These are phyloP conservation scores for Heritiera littoralis DNA, from an alignment of 345 rosid genomes.

Conservation along the genomic window DNA sequence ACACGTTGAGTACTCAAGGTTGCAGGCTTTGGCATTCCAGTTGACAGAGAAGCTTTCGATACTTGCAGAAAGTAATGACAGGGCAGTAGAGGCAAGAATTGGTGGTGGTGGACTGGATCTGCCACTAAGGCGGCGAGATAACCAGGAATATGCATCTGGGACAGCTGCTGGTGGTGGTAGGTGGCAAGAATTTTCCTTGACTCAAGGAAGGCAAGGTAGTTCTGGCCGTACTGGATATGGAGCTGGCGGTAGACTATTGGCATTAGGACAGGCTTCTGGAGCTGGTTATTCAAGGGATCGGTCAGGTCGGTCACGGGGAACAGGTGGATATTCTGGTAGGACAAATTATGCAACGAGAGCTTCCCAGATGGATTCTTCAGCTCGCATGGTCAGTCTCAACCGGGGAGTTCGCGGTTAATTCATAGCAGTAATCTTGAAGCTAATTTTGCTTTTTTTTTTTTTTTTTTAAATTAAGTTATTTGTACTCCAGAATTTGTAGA, in stretches of 20 bases:
- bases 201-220: slow-evolving; percentile 64
- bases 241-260: slow-evolving; percentile 38
- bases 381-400: slow-evolving; percentile 76
- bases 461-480: background rate
- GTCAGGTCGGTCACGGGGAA: slow-evolving; percentile 46
- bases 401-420: slow-evolving; percentile 48
- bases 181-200: slow-evolving; percentile 64
- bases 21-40: slow-evolving; percentile 82
- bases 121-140: slow-evolving; percentile 59
- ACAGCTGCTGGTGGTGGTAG: slow-evolving; percentile 46
- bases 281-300: slow-evolving; percentile 54
- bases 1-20: slow-evolving; percentile 63
- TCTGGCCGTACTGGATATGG: slow-evolving; percentile 44
- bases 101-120: slow-evolving; percentile 76
- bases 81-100: slow-evolving; percentile 67
- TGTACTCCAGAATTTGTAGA: background rate
- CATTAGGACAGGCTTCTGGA: slow-evolving; percentile 40
- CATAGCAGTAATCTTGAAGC: slow-evolving; percentile 4
- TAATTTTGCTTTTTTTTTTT: background rate
- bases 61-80: slow-evolving; percentile 77
- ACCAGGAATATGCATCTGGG: slow-evolving; percentile 53
- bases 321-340: slow-evolving; percentile 54
- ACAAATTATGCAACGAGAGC: slow-evolving; percentile 44
- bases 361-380: slow-evolving; percentile 53
- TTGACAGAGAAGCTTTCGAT: slow-evolving; percentile 67